Base-by-base conservation (phyloP, 1,284 basidiomycete species). In the Trametes pubescens region DNA sequence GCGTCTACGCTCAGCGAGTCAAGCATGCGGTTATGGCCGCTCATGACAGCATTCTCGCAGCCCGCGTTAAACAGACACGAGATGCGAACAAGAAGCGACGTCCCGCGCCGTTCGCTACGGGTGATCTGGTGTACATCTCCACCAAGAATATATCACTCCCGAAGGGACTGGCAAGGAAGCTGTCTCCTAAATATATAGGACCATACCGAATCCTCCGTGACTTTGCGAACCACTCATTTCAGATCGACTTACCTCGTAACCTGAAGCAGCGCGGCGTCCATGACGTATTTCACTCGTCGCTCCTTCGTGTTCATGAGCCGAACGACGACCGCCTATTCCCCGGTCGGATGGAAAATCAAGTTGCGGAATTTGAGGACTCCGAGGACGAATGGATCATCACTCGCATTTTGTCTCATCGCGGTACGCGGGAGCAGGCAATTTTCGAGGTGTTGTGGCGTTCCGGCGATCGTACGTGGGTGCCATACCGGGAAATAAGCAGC, bases 381-480 rank as follows among this genome's bases (percentile, higher is more conserved):
- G 57, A 59, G 0, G 61, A 65, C 1, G 75, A 80, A 53, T 79
- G 74, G 75, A 68, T 65, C 0, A 72, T 79, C 0, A 67, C 77
- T 5, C 38, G 66, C 1, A 75, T 80, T 1, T 4, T 72, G 0
- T 32, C 65, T 0, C 79, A 80, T 54, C 34, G 56, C 1, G 75
- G 76, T 0, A 57, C 69, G 38, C 71, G 71, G 1, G 49, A 51
- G 11, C 44, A 64, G 0, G 47, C 73, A 0, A 18, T 71, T 3
- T 80, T 79, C 51, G 65, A 78, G 37, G 61, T 79, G 0, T 24
- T 61, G 2, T 81, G 78, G 75, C 69, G 66, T 18, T 55, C 73
- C 0, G 78, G 78, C 0, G 78, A 81, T 59, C 48, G 43, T 0
- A 76, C 72, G 0, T 80, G 79, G 78, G 60, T 73, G 14, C 69